Percentiles rank a stretch among this genome's conserved stretches.
phyloP scores from a whole-genome alignment of 2,329 filamentous ascomycete genomes.

The Daldinia sp. region DNA sequence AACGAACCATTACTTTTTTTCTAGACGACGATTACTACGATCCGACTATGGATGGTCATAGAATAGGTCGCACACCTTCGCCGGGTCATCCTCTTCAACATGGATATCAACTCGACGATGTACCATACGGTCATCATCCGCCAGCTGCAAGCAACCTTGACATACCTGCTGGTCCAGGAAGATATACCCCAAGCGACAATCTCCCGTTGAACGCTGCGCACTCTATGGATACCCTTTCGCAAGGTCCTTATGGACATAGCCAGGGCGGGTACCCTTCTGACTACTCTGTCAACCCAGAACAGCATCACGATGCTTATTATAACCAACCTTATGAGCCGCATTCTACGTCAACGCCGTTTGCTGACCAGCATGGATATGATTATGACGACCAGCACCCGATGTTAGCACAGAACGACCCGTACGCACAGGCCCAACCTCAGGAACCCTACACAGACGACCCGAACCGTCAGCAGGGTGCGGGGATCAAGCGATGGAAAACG shows the following conservation, averaged over 20 bases:
- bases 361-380: slow-evolving; percentile 70
- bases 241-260: slow-evolving; percentile 55
- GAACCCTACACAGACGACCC: slow-evolving; percentile 58
- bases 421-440: slow-evolving; percentile 47
- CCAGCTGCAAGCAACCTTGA: slow-evolving; percentile 61
- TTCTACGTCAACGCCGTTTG: slow-evolving; percentile 63
- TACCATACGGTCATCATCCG: slow-evolving; percentile 67
- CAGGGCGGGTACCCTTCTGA: slow-evolving; percentile 67
- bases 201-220: slow-evolving; percentile 83
- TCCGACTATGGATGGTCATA: slow-evolving; percentile 63
- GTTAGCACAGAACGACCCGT: slow-evolving; percentile 67
- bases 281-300: slow-evolving; percentile 81
- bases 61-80: slow-evolving; percentile 73
- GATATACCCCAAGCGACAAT: slow-evolving; percentile 73
- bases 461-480: slow-evolving; percentile 55
- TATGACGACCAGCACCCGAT: slow-evolving; percentile 80
- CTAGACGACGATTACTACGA: slow-evolving; percentile 69
- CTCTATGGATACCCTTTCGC: slow-evolving; percentile 60
- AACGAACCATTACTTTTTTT: slow-evolving; percentile 32
- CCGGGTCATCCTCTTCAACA: slow-evolving; percentile 76
- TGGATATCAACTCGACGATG: slow-evolving; percentile 84
- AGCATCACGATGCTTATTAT: slow-evolving; percentile 88
- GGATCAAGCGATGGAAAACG: slow-evolving; percentile 92
- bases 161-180: slow-evolving; percentile 70
- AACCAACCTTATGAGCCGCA: slow-evolving; percentile 81